These are phyloP conservation scores for Wickerhamiella qilinensis DNA, from an alignment of 805 yeast species.

Conservation along the genomic window DNA sequence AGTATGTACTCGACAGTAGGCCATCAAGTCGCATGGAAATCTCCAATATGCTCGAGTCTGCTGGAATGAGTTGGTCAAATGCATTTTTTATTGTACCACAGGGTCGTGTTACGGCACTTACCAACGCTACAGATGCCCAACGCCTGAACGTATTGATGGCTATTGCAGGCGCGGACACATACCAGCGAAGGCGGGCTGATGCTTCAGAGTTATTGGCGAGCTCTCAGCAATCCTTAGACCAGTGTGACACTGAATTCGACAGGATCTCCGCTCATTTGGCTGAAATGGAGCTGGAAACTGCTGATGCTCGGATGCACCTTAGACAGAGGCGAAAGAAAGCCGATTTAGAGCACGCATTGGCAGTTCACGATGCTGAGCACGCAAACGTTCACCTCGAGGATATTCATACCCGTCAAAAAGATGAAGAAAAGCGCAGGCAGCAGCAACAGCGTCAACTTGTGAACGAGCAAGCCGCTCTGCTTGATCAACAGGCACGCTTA, in stretches of 20 bases:
- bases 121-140: conserved; percentile 78
- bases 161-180: conserved; percentile 88
- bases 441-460: no score
- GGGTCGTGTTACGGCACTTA: conserved; percentile 74
- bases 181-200: conserved; percentile 66
- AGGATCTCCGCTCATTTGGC: background rate
- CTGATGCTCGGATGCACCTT: background rate
- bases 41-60: conserved; percentile 63
- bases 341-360: no score
- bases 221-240: no score
- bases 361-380: no score
- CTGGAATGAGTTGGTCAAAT: conserved; percentile 79
- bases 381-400: no score
- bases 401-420: no score
- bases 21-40: conserved; percentile 68
- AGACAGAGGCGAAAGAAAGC: no score
- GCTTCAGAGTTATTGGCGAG: conserved; percentile 65
- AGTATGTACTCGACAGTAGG: conserved; percentile 68
- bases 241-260: background rate
- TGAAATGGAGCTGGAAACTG: background rate
- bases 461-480: no score
- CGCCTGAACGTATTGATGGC: conserved; percentile 67
- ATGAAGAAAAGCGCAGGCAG: no score
- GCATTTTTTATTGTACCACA: conserved; percentile 97
- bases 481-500: no score